phyloP scores from a whole-genome alignment of 306 rosid species.

The Neltuma alba region DNA sequence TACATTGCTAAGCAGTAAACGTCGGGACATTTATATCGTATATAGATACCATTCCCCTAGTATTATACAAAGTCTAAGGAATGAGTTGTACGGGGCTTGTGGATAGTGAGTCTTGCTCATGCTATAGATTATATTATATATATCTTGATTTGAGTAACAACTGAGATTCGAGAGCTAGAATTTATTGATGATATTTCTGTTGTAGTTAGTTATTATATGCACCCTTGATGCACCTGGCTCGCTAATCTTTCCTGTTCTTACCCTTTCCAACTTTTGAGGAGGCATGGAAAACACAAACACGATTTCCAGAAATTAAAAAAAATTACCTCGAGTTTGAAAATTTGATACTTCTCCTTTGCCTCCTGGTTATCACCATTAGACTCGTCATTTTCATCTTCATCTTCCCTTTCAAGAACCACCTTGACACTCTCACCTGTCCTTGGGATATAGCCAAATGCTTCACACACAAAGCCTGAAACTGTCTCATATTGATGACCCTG shows the following conservation, averaged over 20 bases:
- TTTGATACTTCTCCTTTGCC: slow-evolving; percentile 67
- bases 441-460: slow-evolving; percentile 95
- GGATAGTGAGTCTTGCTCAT: too few relatives aligned
- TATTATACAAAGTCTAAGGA: too few relatives aligned
- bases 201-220: neutral
- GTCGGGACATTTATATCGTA: neutral
- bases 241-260: neutral
- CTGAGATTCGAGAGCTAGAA: neutral
- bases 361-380: slow-evolving; percentile 71
- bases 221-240: neutral
- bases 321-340: slow-evolving; percentile 86
- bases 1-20: neutral
- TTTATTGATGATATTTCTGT: neutral
- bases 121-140: too few relatives aligned
- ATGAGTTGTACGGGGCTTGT: too few relatives aligned
- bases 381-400: slow-evolving; percentile 67
- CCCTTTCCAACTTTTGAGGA: neutral
- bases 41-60: too few relatives aligned
- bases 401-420: slow-evolving; percentile 87
- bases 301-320: slow-evolving; percentile 21
- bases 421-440: slow-evolving; percentile 93
- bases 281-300: neutral
- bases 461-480: slow-evolving; percentile 95
- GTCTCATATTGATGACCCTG: slow-evolving; percentile 99
- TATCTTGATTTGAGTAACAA: neutral